These are phyloP conservation scores for Ustilago crameri DNA, from an alignment of 1,284 basidiomycete genomes.

Conservation along the genomic window DNA sequence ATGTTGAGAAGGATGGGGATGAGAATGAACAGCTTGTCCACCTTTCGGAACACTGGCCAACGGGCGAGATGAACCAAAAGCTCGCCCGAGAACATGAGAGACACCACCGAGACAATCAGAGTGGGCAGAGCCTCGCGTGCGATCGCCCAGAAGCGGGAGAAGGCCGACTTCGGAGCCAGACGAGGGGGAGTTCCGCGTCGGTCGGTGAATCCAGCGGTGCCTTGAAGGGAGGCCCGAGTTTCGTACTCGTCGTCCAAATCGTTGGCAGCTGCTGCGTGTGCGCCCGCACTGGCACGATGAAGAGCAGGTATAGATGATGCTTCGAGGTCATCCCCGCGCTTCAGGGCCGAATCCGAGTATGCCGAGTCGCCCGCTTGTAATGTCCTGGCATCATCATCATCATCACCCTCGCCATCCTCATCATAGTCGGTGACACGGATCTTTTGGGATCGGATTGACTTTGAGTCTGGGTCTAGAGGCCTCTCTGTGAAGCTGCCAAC, in stretches of 20 bases:
- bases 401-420: conserved; percentile 11
- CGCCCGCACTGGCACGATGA: conserved; percentile 1
- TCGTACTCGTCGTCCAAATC: conserved; percentile 42
- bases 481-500: conserved; percentile 33
- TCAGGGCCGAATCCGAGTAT: conserved; percentile 22
- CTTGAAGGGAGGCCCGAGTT: conserved; percentile 35
- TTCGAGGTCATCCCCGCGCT: conserved; percentile 18
- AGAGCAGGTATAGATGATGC: conserved; percentile 6
- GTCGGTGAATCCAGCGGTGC: conserved; percentile 40
- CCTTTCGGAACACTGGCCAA: conserved; percentile 86
- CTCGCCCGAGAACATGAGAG: conserved; percentile 85
- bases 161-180: conserved; percentile 23
- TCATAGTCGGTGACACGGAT: conserved; percentile 21
- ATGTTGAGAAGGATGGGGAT: conserved; percentile 94
- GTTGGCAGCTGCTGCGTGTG: conserved; percentile 3
- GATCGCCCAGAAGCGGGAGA: conserved; percentile 56
- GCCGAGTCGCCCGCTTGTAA: conserved; percentile 21
- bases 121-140: conserved; percentile 70
- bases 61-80: conserved; percentile 83
- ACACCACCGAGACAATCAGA: conserved; percentile 69
- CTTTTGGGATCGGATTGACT: conserved; percentile 13
- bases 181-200: conserved; percentile 43
- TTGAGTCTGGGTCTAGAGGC: conserved; percentile 6
- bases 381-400: conserved; percentile 18
- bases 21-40: conserved; percentile 95